These are phyloP conservation scores for Pseudisothecium myosuroides DNA, from an alignment of 225 moss, liverwort and hornwort species.

Conservation along the genomic window DNA sequence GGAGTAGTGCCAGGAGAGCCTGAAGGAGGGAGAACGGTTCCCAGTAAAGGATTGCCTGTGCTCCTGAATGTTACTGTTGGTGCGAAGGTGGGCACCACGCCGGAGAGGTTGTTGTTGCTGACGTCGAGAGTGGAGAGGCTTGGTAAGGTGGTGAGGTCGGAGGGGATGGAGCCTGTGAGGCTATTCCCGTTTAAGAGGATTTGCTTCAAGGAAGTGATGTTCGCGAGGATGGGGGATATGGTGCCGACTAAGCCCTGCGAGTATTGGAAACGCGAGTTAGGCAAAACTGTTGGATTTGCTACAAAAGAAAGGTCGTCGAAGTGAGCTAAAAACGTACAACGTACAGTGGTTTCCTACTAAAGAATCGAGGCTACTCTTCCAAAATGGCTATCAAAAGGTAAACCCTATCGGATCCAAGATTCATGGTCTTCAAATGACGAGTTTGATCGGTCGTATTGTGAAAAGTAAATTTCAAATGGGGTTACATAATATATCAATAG, in stretches of 20 bases:
- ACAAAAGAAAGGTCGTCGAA: neutral
- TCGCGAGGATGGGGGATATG: conserved; percentile 50
- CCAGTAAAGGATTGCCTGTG: conserved; percentile 57
- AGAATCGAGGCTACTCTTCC: neutral
- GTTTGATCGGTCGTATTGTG: neutral
- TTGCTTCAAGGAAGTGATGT: conserved; percentile 41
- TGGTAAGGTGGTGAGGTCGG: conserved; percentile 28
- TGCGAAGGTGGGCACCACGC: conserved; percentile 44
- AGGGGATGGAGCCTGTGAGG: conserved; percentile 51
- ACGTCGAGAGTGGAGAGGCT: conserved; percentile 48
- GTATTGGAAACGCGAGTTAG: neutral
- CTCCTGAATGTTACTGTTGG: conserved; percentile 22
- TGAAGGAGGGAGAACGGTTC: conserved; percentile 18
- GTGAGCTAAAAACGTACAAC: neutral
- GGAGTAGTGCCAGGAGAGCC: neutral
- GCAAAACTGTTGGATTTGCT: neutral
- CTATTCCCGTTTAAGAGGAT: conserved; percentile 40
- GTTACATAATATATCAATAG: neutral
- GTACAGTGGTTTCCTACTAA: neutral
- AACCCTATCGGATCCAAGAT: neutral
- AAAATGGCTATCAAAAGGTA: neutral
- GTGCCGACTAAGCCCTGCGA: conserved; percentile 27
- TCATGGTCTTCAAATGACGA: neutral
- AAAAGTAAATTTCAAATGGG: too few relatives aligned
- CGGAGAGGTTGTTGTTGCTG: conserved; percentile 73